A percentile compares a stretch with the other conserved stretches of the same genome.
Evolutionary conservation across 345 rosid species (phyloP).

Genomic region (Dipteronia sinensis): DNA sequence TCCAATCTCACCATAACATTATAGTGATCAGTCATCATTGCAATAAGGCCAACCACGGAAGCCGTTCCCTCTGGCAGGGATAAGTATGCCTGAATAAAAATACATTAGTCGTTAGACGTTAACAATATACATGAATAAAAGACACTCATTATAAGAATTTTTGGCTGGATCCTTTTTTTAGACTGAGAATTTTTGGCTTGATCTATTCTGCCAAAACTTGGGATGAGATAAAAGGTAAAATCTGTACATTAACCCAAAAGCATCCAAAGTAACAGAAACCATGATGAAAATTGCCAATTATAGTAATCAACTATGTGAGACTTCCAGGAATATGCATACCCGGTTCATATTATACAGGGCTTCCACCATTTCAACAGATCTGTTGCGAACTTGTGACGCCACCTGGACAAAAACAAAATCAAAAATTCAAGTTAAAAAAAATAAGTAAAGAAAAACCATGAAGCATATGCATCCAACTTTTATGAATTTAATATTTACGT

Average conservation of each 20-base stretch:
- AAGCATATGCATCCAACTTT: background rate
- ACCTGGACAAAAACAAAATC: conserved; percentile 47
- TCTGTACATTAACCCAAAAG: background rate
- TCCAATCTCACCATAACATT: conserved; percentile 67
- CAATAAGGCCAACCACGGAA: conserved; percentile 91
- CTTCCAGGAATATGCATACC: conserved; percentile 38
- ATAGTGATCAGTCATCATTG: conserved; percentile 98
- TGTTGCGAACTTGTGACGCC: conserved; percentile 60
- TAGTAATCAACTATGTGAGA: conserved; percentile 11
- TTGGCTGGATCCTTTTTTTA: background rate
- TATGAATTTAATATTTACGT: conserved; percentile 1
- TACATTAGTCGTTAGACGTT: background rate
- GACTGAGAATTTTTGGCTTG: background rate
- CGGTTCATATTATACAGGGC: conserved; percentile 84
- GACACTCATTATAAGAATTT: background rate
- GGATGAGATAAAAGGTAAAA: background rate
- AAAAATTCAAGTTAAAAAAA: background rate
- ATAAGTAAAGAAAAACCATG: background rate
- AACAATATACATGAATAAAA: conserved; percentile 11
- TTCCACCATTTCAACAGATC: conserved; percentile 89
- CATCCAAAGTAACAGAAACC: background rate
- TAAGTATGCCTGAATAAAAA: conserved; percentile 72
- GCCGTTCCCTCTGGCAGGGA: conserved; percentile 96
- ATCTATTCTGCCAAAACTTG: background rate
- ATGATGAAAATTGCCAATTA: background rate